A percentile compares a stretch with the other conserved stretches of the same genome.
Evolutionary conservation across 129 eudicot species (phyloP).

Genomic region (Flaveria bidentis): DNA sequence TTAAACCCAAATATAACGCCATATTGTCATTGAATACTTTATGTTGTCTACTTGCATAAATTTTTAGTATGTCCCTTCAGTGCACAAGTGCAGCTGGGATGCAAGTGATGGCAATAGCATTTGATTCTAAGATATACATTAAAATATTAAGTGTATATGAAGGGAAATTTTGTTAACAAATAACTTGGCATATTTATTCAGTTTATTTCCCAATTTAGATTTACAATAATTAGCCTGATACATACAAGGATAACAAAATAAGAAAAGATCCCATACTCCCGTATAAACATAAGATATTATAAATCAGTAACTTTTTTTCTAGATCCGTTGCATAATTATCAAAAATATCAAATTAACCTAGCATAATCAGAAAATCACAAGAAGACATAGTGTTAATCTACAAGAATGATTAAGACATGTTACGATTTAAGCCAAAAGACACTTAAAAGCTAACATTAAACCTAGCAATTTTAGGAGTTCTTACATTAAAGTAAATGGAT

Average conservation of each 20-base stretch:
- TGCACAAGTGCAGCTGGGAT: background rate
- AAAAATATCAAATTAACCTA: background rate
- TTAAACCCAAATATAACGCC: background rate
- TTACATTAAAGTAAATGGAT: background rate
- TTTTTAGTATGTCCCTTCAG: background rate
- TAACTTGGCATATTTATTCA: background rate
- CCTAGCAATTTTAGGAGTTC: background rate
- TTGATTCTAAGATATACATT: constrained; percentile 6
- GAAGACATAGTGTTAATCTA: background rate
- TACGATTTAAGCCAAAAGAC: background rate
- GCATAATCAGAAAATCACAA: background rate
- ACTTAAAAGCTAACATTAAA: background rate
- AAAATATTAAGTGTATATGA: background rate
- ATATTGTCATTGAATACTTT: background rate
- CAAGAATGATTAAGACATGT: background rate
- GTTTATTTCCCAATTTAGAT: background rate
- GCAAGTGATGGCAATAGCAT: background rate
- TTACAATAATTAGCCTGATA: background rate
- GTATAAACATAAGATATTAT: too few relatives aligned
- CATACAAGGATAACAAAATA: too few relatives aligned
- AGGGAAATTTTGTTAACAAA: background rate
- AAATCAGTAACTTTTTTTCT: background rate
- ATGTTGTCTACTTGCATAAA: background rate
- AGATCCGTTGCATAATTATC: background rate
- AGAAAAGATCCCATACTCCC: too few relatives aligned